These are phyloP conservation scores for Talaromyces sp. DNA, from an alignment of 2,329 filamentous ascomycete genomes.

Conservation along the genomic window DNA sequence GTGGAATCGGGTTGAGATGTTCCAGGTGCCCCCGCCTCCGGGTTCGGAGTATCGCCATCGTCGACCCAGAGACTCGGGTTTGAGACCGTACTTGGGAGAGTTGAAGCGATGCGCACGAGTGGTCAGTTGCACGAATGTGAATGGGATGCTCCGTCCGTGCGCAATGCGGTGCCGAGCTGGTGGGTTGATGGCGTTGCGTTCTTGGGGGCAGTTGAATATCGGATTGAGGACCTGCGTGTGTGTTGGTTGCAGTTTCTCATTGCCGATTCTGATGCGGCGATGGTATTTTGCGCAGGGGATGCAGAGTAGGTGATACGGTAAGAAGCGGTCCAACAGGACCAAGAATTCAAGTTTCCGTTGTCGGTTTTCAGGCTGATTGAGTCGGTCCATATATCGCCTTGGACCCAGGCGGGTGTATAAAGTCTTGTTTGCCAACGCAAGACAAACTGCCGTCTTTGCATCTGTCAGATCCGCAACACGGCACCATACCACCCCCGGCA, in stretches of 20 bases:
- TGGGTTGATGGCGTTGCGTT: slow-evolving; percentile 45
- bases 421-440: slow-evolving; percentile 49
- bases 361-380: slow-evolving; percentile 43
- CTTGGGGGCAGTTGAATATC: slow-evolving; percentile 55
- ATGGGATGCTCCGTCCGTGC: slow-evolving; percentile 54
- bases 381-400: slow-evolving; percentile 31
- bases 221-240: slow-evolving; percentile 50
- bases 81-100: slow-evolving; percentile 45
- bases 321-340: slow-evolving; percentile 46
- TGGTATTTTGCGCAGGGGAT: slow-evolving; percentile 58
- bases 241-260: slow-evolving; percentile 53
- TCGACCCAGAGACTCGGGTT: slow-evolving; percentile 46
- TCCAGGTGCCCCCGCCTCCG: slow-evolving; percentile 41
- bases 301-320: slow-evolving; percentile 58
- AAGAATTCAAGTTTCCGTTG: slow-evolving; percentile 52
- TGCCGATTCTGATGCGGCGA: slow-evolving; percentile 50
- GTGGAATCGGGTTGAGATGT: slow-evolving; percentile 53
- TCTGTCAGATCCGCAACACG: slow-evolving; percentile 41
- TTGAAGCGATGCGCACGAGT: slow-evolving; percentile 49
- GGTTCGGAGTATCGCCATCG: slow-evolving; percentile 41
- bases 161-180: slow-evolving; percentile 54
- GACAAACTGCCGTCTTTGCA: slow-evolving; percentile 47
- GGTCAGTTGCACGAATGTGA: slow-evolving; percentile 57
- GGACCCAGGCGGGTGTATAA: slow-evolving; percentile 44
- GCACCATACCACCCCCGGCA: slow-evolving; percentile 48